Percentiles rank a stretch among this genome's conserved stretches.
These are phyloP conservation scores for Cichorium intybus DNA, from an alignment of 140 eudicot genomes.

Conservation along the genomic window DNA sequence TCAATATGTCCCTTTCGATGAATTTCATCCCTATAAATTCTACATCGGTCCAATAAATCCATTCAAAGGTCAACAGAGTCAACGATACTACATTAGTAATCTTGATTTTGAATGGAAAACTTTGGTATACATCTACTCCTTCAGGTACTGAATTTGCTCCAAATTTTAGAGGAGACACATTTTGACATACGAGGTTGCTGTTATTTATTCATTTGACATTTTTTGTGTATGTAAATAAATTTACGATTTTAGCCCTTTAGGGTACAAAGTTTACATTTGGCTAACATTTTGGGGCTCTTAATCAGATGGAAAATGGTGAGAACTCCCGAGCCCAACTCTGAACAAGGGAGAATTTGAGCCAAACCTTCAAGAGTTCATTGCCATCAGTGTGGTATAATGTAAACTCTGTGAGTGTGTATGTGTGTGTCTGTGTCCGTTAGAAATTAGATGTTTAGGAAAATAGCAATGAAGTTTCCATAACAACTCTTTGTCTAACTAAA, in stretches of 20 bases:
- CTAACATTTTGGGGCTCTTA: constrained; percentile 52
- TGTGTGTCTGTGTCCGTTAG: no score
- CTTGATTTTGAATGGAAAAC: constrained; percentile 20
- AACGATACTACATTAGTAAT: constrained; percentile 13
- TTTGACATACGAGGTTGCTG: constrained; percentile 4
- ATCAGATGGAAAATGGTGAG: constrained; percentile 52
- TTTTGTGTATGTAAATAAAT: constrained; percentile 13
- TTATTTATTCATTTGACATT: background rate
- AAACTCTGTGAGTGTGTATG: no score
- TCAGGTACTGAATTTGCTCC: constrained; percentile 48
- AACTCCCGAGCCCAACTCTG: constrained; percentile 30
- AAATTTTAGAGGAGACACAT: constrained; percentile 3
- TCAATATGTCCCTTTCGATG: constrained; percentile 40
- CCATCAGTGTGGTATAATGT: constrained; percentile 9
- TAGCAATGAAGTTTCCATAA: no score
- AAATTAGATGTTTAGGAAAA: no score
- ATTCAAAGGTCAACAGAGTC: constrained; percentile 19
- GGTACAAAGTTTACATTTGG: constrained; percentile 2
- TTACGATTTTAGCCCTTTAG: background rate
- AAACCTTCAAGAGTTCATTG: constrained; percentile 47
- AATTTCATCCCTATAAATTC: constrained; percentile 42
- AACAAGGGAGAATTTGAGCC: constrained; percentile 61
- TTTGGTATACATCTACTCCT: constrained; percentile 25
- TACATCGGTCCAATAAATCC: constrained; percentile 23
- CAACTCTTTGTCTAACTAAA: no score